Evolutionary conservation across 1,284 basidiomycete species (phyloP).

Genomic region (Boletus sp.): DNA sequence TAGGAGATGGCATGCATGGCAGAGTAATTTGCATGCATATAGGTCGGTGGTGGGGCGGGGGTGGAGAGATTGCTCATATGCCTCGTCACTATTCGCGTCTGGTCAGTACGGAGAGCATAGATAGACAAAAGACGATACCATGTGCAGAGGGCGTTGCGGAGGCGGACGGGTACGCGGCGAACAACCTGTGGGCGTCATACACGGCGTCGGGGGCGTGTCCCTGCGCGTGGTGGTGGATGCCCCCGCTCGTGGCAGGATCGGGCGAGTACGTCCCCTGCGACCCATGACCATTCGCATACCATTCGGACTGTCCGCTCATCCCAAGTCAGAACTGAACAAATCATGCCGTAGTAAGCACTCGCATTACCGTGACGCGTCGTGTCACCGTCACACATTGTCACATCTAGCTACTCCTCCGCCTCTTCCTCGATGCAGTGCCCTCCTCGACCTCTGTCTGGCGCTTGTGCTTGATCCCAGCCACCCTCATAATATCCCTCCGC

Average conservation of each 20-base stretch:
- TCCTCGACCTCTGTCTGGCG: slow-evolving; percentile 59
- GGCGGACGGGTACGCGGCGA: slow-evolving; percentile 61
- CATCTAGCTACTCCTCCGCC: slow-evolving; percentile 38
- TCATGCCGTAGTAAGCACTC: background rate
- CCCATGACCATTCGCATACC: slow-evolving; percentile 25
- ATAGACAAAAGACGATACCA: slow-evolving; percentile 40
- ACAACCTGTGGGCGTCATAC: slow-evolving; percentile 60
- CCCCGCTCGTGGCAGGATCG: slow-evolving; percentile 7
- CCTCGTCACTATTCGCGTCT: slow-evolving; percentile 49
- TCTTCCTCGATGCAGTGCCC: slow-evolving; percentile 50
- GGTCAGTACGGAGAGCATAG: slow-evolving; percentile 18
- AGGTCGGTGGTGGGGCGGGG: slow-evolving; percentile 56
- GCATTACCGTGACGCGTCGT: slow-evolving; percentile 15
- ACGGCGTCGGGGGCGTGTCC: slow-evolving; percentile 41
- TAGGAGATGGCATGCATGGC: slow-evolving; percentile 38
- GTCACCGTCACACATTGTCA: slow-evolving; percentile 26
- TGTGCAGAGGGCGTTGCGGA: slow-evolving; percentile 69
- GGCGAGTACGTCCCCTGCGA: slow-evolving; percentile 15
- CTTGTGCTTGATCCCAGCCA: slow-evolving; percentile 72
- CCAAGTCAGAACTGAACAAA: slow-evolving; percentile 4
- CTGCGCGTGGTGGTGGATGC: slow-evolving; percentile 4
- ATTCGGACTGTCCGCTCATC: slow-evolving; percentile 28
- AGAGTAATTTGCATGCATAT: slow-evolving; percentile 58
- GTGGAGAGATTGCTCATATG: slow-evolving; percentile 61
- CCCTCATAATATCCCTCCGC: slow-evolving; percentile 75